Base-by-base conservation (phyloP, 345 rosid genomes). In the Citrus hindsii region DNA sequence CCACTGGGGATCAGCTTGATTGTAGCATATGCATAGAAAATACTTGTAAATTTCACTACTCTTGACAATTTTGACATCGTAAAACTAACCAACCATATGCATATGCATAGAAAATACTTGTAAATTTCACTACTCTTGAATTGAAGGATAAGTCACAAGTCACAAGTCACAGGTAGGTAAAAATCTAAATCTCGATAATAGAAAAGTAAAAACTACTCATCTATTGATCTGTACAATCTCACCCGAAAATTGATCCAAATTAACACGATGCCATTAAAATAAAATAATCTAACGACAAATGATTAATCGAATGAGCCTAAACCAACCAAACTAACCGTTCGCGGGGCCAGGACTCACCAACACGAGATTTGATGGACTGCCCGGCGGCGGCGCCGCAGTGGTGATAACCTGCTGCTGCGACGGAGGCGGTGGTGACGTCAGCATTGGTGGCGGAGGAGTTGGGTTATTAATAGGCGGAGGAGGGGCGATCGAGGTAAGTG, bases 301-400 rank as follows among this genome's bases (percentile, higher is more conserved):
- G 51, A 46, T 12, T 46, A 46, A 46, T 46, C 51, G 14, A 46
- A 46, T 13, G 51, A 46, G 51, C 5, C 18, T 16, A 46, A 46
- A 46, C 58, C 86, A 86, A 13, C 18, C 51, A 46, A 46, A 46
- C 58, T 87, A 86, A 62, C 89, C 85, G 81, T 88, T 89, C 86
- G 85, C 83, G 70, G 94, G 97, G 59, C 89, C 96, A 16, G 93
- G 95, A 77, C 87, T 71, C 58, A 65, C 87, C 74, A 78, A 74
- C 79, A 71, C 79, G 8, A 92, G 82, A 79, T 80, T 82, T 30
- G 97, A 92, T 66, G 90, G 93, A 77, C 74, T 89, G 51, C 69
- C 69, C 9, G 99, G 97, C 68, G 97, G 89, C 22, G 91, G 74
- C 40, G 88, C 86, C 19, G 37, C 83, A 0, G 78, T 35, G 21